Percentiles rank a stretch among this genome's conserved stretches.
Conservation (phyloP, 2,329 filamentous ascomycete genomes). For the Thelonectria discophora region DNA sequence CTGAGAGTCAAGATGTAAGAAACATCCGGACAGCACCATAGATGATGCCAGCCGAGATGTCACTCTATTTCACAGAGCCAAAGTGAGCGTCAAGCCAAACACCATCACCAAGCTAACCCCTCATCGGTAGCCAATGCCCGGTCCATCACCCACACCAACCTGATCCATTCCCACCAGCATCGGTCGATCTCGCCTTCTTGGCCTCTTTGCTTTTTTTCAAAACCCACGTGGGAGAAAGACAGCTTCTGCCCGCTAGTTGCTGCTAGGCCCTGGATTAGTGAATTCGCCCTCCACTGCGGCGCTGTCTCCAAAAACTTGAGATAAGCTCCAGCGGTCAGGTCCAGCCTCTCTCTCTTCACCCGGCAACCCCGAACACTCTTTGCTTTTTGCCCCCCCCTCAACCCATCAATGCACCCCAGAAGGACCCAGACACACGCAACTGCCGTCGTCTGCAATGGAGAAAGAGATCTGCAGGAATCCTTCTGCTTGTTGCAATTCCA, state of each 20-base stretch:
- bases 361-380: not conserved
- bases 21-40: no score
- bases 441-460: no score
- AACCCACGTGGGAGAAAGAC: not conserved
- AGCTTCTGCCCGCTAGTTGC: not conserved
- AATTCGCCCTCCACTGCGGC: no score
- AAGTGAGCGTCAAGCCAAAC: no score
- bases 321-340: not conserved
- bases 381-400: conserved; percentile 6
- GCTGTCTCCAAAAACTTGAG: not conserved
- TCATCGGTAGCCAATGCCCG: not conserved
- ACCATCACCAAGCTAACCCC: not conserved
- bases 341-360: not conserved
- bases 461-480: not conserved
- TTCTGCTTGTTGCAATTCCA: not conserved
- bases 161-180: not conserved
- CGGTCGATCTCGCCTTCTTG: not conserved
- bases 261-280: not conserved
- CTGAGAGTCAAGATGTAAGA: no score
- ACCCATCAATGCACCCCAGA: conserved; percentile 4
- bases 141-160: not conserved
- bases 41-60: no score
- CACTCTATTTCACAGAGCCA: no score
- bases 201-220: conserved; percentile 5
- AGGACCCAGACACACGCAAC: not conserved